Base-by-base conservation (phyloP, 2,329 filamentous ascomycete genomes). In the Aspergillus neotritici region DNA sequence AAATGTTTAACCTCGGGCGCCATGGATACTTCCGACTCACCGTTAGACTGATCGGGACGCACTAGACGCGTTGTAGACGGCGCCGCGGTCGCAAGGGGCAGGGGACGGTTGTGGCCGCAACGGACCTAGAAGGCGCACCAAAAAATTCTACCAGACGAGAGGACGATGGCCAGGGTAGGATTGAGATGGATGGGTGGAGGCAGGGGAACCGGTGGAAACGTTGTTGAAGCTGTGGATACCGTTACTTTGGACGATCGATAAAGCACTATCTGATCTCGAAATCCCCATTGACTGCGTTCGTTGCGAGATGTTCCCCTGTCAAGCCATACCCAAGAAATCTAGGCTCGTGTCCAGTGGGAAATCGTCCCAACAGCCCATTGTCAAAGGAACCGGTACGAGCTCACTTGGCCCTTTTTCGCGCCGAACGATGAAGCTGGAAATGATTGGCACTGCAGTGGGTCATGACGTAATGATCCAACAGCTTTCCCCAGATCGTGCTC, bases 191-290 rank as follows among this genome's bases (percentile, higher is more conserved):
- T 25, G 21, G 21, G 21, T 8, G 21, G 21, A n/a, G n/a, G n/a
- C n/a, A n/a, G 21, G 7, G 60, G 60, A 13, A 61, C 58, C 9
- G 70, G 67, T 29, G 65, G 73, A 46, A 74, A 74, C 46, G 63
- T 74, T 4, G 60, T 75, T 11, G 72, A 76, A 53, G 61, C n/a
- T n/a, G n/a, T 73, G 15, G 73, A 72, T 0, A 65, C 65, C 1
- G 64, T 58, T 2, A 70, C 67, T 0, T 49, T 76, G 16, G 49
- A 56, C 4, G 73, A 75, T 47, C 2, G 21, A 25, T 9, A 8
- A 6, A 8, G 21, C 21, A 25, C 21, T 25, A 25, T 25, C 21
- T 25, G 7, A 25, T 25, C 21, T 5, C 9, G 21, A 25, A 25
- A 2, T 9, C 21, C 2, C 9, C 21, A 9, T 25, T 8, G 7